These are phyloP conservation scores for Phaeodactylum tricornutum DNA, from an alignment of 108 stramenopile genomes.

Conservation along the genomic window DNA sequence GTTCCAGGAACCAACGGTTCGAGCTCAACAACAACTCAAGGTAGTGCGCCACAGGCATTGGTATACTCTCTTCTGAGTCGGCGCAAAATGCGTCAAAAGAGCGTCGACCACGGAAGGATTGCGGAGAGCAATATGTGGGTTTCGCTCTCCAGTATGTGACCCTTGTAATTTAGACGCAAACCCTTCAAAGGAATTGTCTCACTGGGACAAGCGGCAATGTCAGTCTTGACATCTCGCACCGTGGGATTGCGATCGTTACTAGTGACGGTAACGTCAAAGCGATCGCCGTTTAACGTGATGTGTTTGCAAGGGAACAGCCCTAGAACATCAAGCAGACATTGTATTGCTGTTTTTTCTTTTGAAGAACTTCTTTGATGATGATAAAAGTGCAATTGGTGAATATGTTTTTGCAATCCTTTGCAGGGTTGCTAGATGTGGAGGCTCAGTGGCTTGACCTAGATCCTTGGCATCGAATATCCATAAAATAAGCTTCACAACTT, in stretches of 20 bases:
- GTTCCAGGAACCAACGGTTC: slow-evolving; percentile 10
- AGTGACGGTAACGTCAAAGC: slow-evolving; percentile 11
- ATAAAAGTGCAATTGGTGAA: too few species aligned
- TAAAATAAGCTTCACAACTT: too few species aligned
- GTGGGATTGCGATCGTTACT: neutral
- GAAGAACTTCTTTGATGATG: too few species aligned
- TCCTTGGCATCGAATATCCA: too few species aligned
- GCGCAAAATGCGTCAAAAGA: slow-evolving; percentile 69
- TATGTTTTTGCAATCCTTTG: too few species aligned
- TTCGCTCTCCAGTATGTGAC: slow-evolving; percentile 79
- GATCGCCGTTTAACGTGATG: slow-evolving; percentile 14
- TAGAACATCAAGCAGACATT: too few species aligned
- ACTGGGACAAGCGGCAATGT: neutral
- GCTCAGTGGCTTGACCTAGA: too few species aligned
- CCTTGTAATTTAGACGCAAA: slow-evolving; percentile 90
- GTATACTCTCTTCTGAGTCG: too few species aligned
- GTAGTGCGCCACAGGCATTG: too few species aligned
- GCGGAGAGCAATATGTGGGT: slow-evolving; percentile 51
- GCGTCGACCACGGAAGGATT: slow-evolving; percentile 26
- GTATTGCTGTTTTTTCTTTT: too few species aligned
- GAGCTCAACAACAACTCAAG: slow-evolving; percentile 19
- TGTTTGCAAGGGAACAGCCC: too few species aligned
- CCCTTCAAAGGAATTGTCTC: slow-evolving; percentile 33
- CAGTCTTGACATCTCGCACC: slow-evolving; percentile 10
- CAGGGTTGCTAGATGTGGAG: too few species aligned